These are phyloP conservation scores for Castanopsis chinensis DNA, from an alignment of 306 rosid species.

Conservation along the genomic window DNA sequence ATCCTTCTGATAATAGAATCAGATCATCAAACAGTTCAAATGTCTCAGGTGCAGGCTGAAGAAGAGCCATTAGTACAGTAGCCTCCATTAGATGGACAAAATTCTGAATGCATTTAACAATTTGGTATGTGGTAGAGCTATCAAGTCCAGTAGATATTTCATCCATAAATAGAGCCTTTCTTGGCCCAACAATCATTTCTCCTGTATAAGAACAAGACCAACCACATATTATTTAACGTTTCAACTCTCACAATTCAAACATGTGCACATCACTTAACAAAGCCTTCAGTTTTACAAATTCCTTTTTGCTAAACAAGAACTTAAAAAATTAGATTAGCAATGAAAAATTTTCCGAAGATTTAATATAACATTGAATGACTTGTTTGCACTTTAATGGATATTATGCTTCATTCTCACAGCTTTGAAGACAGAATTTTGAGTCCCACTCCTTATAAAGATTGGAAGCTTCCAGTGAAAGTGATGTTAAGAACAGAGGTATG, in stretches of 20 bases:
- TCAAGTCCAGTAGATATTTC: constrained; percentile 95
- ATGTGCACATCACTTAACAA: not conserved
- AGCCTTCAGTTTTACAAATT: not conserved
- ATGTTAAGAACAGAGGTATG: not conserved
- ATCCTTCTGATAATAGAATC: constrained; percentile 66
- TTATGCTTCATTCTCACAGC: not conserved
- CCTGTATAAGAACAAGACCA: constrained; percentile 34
- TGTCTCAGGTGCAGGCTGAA: constrained; percentile 96
- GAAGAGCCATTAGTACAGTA: constrained; percentile 75
- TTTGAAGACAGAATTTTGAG: not conserved
- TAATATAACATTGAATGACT: not conserved
- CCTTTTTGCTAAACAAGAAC: not conserved
- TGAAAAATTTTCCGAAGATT: not conserved
- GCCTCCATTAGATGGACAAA: constrained; percentile 91
- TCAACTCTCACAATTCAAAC: constrained; percentile 15
- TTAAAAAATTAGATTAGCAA: not conserved
- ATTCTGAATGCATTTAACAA: constrained; percentile 68
- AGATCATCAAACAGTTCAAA: constrained; percentile 87
- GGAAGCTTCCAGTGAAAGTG: not conserved
- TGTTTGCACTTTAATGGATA: not conserved
- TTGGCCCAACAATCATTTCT: constrained; percentile 91
- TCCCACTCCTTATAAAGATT: not conserved
- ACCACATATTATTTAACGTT: constrained; percentile 11
- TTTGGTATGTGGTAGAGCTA: constrained; percentile 84
- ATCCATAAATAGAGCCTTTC: constrained; percentile 85